Base-by-base conservation (phyloP, 2,329 filamentous ascomycete species). In the Helotiales sp. region DNA sequence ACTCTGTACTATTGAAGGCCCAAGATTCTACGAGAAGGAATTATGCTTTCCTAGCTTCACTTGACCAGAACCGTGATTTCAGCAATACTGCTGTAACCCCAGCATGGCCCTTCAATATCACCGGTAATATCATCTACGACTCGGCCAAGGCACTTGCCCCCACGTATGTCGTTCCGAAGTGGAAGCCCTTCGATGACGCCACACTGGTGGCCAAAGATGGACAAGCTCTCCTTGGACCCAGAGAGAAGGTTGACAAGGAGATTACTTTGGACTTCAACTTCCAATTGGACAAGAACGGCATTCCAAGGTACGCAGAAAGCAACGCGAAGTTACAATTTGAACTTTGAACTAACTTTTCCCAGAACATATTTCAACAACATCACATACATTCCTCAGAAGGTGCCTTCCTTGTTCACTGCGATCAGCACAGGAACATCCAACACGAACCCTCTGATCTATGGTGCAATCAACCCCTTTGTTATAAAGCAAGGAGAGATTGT, bases 351-450 rank as follows among this genome's bases (percentile, higher is more conserved):
- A 30, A 67, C 26, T 15, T 17, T 7, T 13, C 45, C 7, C 58
- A 70, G 69, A 60, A 83, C 81, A 57, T 79, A 89, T 79, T 87
- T 92, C 80, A 94, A 95, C 82, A 89, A 92, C 78, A 87, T 93
- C 70, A 93, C 91, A 32, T 97, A 94, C 77, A 85, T 86, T 3
- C 64, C 80, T 0, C 92, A 91, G 58, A 92, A 92, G 76, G 93
- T 96, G 0, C 93, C 93, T 0, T 89, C 90, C 0, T 83, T 97
- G 0, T 96, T 93, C 82, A 93, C 91, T 0, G 92, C 85, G 0
- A 82, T 96, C 3, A 88, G 87, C 1, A 59, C 65, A 0, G 87
- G 87, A 17, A 72, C 77, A 1, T 66, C 78, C 2, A 77, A 82
- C 26, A 78, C 78, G 24, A 82, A 92, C 66, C 81, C 87, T 0